A percentile compares a stretch with the other conserved stretches of the same genome.
phyloP scores from a whole-genome alignment of 331 rosid species.

The Ulmus americana region DNA sequence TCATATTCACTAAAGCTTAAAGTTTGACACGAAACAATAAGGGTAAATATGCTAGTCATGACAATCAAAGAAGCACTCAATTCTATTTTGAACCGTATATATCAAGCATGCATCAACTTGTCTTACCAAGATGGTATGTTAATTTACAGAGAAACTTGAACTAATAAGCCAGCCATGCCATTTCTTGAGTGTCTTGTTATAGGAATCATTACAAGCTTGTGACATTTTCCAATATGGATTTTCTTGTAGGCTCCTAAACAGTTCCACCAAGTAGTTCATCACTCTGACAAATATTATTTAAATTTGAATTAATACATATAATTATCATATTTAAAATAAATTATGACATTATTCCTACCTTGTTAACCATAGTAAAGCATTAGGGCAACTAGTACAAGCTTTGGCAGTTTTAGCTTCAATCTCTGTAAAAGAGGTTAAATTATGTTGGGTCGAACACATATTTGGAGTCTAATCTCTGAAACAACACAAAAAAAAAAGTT shows the following conservation, averaged over 20 bases:
- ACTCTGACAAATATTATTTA: not conserved
- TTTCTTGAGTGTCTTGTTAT: constrained; percentile 13
- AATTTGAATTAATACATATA: too few relatives aligned
- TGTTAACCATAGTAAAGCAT: constrained; percentile 20
- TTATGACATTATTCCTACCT: not conserved
- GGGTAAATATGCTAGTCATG: too few relatives aligned
- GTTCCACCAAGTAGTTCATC: constrained; percentile 24
- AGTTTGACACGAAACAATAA: too few relatives aligned
- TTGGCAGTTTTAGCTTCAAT: constrained; percentile 13
- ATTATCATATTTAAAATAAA: too few relatives aligned
- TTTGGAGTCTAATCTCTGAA: constrained; percentile 13
- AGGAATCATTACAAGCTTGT: constrained; percentile 17
- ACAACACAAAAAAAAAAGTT: not conserved
- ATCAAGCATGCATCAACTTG: too few relatives aligned
- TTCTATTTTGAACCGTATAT: too few relatives aligned
- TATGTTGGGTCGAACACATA: constrained; percentile 2
- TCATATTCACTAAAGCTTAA: too few relatives aligned
- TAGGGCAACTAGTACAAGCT: constrained; percentile 20
- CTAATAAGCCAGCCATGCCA: constrained; percentile 10
- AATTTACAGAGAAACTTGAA: constrained; percentile 19
- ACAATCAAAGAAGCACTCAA: too few relatives aligned
- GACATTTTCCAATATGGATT: constrained; percentile 14
- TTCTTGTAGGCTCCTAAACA: constrained; percentile 6
- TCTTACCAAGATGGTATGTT: not conserved
- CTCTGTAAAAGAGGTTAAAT: constrained; percentile 13